phyloP scores from a whole-genome alignment of 176 grass and related monocot genomes.

The Carex cristatella region DNA sequence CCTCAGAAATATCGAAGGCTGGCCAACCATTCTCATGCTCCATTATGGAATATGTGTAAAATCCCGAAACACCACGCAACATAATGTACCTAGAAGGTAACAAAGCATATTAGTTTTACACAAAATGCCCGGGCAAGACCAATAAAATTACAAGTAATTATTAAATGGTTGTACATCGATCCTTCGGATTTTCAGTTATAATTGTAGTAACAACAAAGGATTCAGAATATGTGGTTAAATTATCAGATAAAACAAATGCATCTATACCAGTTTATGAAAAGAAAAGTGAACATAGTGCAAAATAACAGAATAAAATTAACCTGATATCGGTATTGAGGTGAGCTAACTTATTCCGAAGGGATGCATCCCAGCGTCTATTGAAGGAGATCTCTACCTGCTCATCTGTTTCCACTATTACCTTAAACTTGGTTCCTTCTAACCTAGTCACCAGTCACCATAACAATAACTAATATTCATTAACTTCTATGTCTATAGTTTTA shows the following conservation, averaged over 20 bases:
- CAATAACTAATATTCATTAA: neutral
- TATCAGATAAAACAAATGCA: neutral
- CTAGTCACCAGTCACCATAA: slow-evolving; percentile 24
- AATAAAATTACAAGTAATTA: neutral
- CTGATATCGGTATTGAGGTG: slow-evolving; percentile 49
- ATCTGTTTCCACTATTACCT: slow-evolving; percentile 26
- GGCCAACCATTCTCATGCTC: slow-evolving; percentile 43
- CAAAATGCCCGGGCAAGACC: neutral
- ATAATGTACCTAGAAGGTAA: slow-evolving; percentile 41
- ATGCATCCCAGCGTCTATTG: slow-evolving; percentile 44
- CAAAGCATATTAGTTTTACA: neutral
- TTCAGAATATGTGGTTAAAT: neutral
- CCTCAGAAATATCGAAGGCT: slow-evolving; percentile 28
- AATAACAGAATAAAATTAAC: slow-evolving; percentile 6
- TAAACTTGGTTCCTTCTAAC: slow-evolving; percentile 47
- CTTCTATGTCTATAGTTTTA: neutral
- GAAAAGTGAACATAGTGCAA: neutral
- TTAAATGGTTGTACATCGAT: neutral
- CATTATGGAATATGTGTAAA: slow-evolving; percentile 59
- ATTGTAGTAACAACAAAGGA: neutral
- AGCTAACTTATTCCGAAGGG: neutral
- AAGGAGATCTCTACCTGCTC: slow-evolving; percentile 70
- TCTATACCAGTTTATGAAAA: neutral
- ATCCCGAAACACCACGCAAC: slow-evolving; percentile 56
- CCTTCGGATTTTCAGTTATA: neutral